Percentiles rank a stretch among this genome's conserved stretches.
These are phyloP conservation scores for Phytophthora rubi DNA, from an alignment of 352 stramenopile genomes.

Conservation along the genomic window DNA sequence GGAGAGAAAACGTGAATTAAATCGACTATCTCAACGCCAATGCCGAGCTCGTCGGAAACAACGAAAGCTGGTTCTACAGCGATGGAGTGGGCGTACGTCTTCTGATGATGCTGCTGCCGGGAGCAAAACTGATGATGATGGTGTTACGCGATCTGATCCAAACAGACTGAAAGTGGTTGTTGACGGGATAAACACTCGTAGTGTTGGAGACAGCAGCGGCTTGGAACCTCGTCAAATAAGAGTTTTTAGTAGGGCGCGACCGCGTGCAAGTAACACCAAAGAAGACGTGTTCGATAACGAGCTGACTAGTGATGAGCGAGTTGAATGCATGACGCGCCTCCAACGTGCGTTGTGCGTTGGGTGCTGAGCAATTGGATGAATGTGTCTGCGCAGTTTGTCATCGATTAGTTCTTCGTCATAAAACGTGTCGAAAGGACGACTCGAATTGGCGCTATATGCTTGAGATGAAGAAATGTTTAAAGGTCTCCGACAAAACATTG, in stretches of 20 bases:
- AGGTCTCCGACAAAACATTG: not conserved
- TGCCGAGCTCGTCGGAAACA: too few species aligned
- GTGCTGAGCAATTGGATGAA: not conserved
- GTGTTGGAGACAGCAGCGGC: too few species aligned
- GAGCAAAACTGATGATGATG: too few species aligned
- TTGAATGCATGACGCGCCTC: not conserved
- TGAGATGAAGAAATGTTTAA: not conserved
- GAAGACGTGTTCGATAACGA: not conserved
- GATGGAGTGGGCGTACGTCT: too few species aligned
- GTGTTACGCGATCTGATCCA: too few species aligned
- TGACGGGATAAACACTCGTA: too few species aligned
- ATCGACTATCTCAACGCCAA: not conserved
- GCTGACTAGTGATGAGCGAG: not conserved
- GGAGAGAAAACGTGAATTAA: not conserved
- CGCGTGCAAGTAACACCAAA: too few species aligned
- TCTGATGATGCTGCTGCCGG: too few species aligned
- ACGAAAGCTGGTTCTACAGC: too few species aligned
- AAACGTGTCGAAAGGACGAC: not conserved
- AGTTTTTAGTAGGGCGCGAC: too few species aligned
- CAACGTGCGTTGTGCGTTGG: not conserved
- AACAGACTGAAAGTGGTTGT: too few species aligned
- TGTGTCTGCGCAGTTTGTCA: slow-evolving; percentile 10
- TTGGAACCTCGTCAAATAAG: too few species aligned
- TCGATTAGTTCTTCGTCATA: not conserved
- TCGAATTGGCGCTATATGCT: not conserved